Percentiles rank a stretch among this genome's conserved stretches.
Evolutionary conservation across 352 stramenopile species (phyloP).

Genomic region (Phytopythium ostracodes): DNA sequence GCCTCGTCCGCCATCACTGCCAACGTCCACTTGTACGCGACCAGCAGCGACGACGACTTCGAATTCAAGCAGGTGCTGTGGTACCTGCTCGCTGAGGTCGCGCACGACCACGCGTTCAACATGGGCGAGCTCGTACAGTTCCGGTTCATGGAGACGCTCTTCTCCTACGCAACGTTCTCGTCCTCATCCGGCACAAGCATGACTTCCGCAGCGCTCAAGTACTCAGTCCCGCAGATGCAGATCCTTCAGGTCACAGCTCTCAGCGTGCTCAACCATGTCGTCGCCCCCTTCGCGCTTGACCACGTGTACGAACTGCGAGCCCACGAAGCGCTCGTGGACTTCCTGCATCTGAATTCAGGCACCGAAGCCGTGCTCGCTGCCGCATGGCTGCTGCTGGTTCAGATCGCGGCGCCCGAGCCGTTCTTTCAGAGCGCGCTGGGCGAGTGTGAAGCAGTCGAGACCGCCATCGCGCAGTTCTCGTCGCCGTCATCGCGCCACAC

Average conservation of each 20-base stretch:
- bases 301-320: constrained; percentile 57
- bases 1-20: constrained; percentile 38
- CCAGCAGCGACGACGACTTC: constrained; percentile 67
- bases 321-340: constrained; percentile 44
- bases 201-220: constrained; percentile 20
- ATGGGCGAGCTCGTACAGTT: constrained; percentile 58
- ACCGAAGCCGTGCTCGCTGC: constrained; percentile 35
- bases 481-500: constrained; percentile 41
- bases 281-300: constrained; percentile 38
- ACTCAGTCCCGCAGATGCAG: constrained; percentile 43
- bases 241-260: constrained; percentile 55
- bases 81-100: constrained; percentile 55
- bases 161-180: constrained; percentile 44
- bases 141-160: constrained; percentile 55
- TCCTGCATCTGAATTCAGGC: constrained; percentile 32
- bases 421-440: constrained; percentile 49
- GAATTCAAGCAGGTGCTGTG: constrained; percentile 83
- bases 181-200: constrained; percentile 8
- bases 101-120: constrained; percentile 46
- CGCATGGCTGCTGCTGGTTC: constrained; percentile 53
- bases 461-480: constrained; percentile 42
- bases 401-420: constrained; percentile 25
- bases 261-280: constrained; percentile 50
- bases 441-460: constrained; percentile 42
- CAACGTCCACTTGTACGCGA: constrained; percentile 57